Evolutionary conservation across 805 yeast species (phyloP).

Genomic region (Helenozyma rhizophorensis): DNA sequence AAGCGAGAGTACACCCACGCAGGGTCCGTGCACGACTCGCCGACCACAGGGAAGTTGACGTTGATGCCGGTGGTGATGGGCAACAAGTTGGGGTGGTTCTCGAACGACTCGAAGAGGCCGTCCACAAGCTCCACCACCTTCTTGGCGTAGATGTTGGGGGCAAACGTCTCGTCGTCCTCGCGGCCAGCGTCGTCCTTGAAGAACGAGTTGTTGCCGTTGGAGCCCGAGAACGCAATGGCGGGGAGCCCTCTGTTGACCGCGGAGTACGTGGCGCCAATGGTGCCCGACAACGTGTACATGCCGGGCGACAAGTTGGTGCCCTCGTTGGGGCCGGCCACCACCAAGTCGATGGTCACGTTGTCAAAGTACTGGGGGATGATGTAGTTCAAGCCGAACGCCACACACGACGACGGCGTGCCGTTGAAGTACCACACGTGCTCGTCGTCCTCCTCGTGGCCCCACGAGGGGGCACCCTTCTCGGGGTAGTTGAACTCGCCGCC

Average conservation of each 20-base stretch:
- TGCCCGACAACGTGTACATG: constrained; percentile 24
- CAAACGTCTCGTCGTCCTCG: constrained; percentile 15
- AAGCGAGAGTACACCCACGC: constrained; percentile 42
- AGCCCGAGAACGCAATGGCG: constrained; percentile 24
- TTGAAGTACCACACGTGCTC: constrained; percentile 26
- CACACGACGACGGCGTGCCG: constrained; percentile 25
- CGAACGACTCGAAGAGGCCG: constrained; percentile 13
- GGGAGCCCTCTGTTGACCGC: constrained; percentile 24
- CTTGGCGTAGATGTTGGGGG: constrained; percentile 23
- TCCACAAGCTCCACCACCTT: constrained; percentile 22
- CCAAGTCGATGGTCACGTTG: constrained; percentile 21
- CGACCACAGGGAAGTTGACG: constrained; percentile 23
- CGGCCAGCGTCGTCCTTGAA: constrained; percentile 19
- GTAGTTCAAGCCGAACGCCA: constrained; percentile 25
- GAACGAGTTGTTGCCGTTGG: constrained; percentile 23
- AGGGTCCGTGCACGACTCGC: constrained; percentile 36
- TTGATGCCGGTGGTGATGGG: constrained; percentile 22
- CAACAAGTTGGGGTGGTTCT: constrained; percentile 13
- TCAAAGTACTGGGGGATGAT: constrained; percentile 17
- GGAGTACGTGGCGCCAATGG: constrained; percentile 23
- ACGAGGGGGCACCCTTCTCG: constrained; percentile 46
- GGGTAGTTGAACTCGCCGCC: constrained; percentile 48
- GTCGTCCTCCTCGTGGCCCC: constrained; percentile 48
- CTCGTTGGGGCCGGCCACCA: constrained; percentile 27
- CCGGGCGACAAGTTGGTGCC: constrained; percentile 27